Base-by-base conservation (phyloP, 805 yeast species). In the Kodamaea neixiangensis region DNA sequence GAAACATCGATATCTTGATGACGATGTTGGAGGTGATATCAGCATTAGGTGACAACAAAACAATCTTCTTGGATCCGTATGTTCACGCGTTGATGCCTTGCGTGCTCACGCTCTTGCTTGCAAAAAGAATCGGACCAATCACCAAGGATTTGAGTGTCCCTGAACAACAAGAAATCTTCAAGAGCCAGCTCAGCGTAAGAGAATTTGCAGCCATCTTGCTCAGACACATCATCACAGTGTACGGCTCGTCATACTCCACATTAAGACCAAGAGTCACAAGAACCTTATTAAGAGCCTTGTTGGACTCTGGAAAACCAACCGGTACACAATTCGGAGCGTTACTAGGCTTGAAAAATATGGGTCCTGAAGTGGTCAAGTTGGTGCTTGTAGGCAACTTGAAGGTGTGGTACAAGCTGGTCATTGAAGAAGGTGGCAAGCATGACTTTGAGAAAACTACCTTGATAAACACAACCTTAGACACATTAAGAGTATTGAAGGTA, bases 11-110 rank as follows among this genome's bases (percentile, higher is more conserved):
- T 3, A 68, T 89, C 15, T 72, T 94, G 48, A 78, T 88, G 3
- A 88, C 96, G 5, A 91, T 93, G 89, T 73, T 94, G 53, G 96
- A 90, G 66, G 91, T 91, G 55, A 82, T 93, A 10, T 87, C 89
- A 53, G 91, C 98, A 0, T 75, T 94, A 25, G 76, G 91, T 46
- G 83, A 86, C 40, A 94, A 94, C 69, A 83, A 83, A 49, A 85
- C 96, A 17, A 83, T 94, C 37, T 93, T 91, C 60, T 77, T 93
- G 53, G 97, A 93, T 58, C 99, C 98, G 9, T 93, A 93, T 63
- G 90, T 94, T 43, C 99, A 96, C 71, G 93, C 97, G 0, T 73
- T 94, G 58, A 90, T 94, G 89, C 99, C 99, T n/a, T 89, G 97
- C 54, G 86, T 94, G 31, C 76, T 94, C 57, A 94, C 99, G 0